Conservation (phyloP, 1,284 basidiomycete genomes). For the Fomitiporia mediterranea region DNA sequence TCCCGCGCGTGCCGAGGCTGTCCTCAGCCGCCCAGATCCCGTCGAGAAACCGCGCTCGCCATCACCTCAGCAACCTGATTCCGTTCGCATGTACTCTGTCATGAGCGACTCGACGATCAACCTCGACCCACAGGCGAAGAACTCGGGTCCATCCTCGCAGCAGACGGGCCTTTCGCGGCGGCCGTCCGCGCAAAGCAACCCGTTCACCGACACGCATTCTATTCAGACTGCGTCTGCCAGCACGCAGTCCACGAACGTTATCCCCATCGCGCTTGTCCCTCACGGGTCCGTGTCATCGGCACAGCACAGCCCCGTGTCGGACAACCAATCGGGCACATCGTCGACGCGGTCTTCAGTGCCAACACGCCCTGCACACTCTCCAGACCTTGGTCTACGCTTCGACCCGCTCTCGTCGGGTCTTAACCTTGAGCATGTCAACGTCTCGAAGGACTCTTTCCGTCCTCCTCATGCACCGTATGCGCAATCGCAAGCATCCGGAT, state of each 20-base stretch:
- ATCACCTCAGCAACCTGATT: slow-evolving; percentile 9
- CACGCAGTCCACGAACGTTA: slow-evolving; percentile 75
- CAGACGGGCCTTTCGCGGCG: slow-evolving; percentile 25
- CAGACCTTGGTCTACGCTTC: slow-evolving; percentile 39
- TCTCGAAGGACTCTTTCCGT: slow-evolving; percentile 48
- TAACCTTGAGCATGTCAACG: slow-evolving; percentile 58
- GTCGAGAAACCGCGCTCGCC: slow-evolving; percentile 51
- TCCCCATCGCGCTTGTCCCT: slow-evolving; percentile 76
- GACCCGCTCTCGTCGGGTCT: slow-evolving; percentile 32
- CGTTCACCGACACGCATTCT: slow-evolving; percentile 71
- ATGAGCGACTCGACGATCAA: slow-evolving; percentile 15
- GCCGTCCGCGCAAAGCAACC: slow-evolving; percentile 47
- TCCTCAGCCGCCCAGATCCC: slow-evolving; percentile 74
- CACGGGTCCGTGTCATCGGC: slow-evolving; percentile 49
- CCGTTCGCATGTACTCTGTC: slow-evolving; percentile 22
- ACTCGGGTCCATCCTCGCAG: not conserved
- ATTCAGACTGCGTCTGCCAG: slow-evolving; percentile 69
- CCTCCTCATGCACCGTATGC: slow-evolving; percentile 39
- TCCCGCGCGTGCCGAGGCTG: slow-evolving; percentile 67
- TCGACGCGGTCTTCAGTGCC: slow-evolving; percentile 39
- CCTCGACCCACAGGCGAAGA: slow-evolving; percentile 10
- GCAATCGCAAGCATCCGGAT: slow-evolving; percentile 49
- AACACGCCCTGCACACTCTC: slow-evolving; percentile 55
- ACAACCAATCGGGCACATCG: slow-evolving; percentile 16
- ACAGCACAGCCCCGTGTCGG: slow-evolving; percentile 77